Conservation (phyloP, 1,284 basidiomycete genomes). For the Pyrrhoderma lamaoense region DNA sequence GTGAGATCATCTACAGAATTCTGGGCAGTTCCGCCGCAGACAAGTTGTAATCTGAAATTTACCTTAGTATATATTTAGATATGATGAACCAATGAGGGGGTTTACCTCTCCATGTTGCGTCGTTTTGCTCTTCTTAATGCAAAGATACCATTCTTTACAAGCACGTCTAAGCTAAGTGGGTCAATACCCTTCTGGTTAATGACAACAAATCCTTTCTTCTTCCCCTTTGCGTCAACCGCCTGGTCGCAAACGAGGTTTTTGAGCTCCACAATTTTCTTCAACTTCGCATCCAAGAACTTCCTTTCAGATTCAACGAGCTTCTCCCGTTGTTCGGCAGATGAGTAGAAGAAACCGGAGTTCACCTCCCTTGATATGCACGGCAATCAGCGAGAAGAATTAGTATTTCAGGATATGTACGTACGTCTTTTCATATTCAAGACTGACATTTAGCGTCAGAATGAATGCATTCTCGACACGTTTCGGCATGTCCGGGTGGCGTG, state of each 20-base stretch:
- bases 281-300: slow-evolving; percentile 88
- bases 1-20: slow-evolving; percentile 97
- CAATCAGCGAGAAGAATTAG: no score
- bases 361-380: slow-evolving; percentile 75
- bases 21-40: slow-evolving; percentile 93
- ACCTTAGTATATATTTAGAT: slow-evolving; percentile 19
- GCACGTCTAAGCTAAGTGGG: slow-evolving; percentile 91
- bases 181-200: slow-evolving; percentile 99
- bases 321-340: slow-evolving; percentile 95
- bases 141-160: slow-evolving; percentile 96
- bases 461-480: slow-evolving; percentile 96
- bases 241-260: slow-evolving; percentile 97
- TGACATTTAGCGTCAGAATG: slow-evolving; percentile 95
- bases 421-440: slow-evolving; percentile 99
- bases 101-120: slow-evolving; percentile 93
- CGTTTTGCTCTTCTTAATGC: slow-evolving; percentile 94
- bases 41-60: slow-evolving; percentile 71
- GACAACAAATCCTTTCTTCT: slow-evolving; percentile 85
- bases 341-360: slow-evolving; percentile 99
- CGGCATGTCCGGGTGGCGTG: slow-evolving; percentile 98
- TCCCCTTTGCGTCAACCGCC: slow-evolving; percentile 72
- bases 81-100: slow-evolving; percentile 17
- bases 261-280: slow-evolving; percentile 95
- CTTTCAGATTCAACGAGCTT: slow-evolving; percentile 98
- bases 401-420: slow-evolving; percentile 40